Evolutionary conservation across 176 grass and related monocot species (phyloP).

Genomic region (Miscanthus lutarioriparius): DNA sequence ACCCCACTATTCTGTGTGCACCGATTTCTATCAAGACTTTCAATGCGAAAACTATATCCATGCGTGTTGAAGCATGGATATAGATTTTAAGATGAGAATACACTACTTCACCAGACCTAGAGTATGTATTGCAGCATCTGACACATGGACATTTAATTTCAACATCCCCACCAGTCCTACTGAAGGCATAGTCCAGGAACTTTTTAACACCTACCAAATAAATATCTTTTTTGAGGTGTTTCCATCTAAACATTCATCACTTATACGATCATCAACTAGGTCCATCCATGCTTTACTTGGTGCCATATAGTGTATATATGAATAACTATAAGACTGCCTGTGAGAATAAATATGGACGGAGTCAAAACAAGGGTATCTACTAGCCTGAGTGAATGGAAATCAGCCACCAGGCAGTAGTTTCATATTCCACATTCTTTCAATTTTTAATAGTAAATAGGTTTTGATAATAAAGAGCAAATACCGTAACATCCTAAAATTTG

Average conservation of each 20-base stretch:
- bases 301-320: neutral
- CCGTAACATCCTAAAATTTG: too few relatives aligned
- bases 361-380: neutral
- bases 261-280: neutral
- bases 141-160: slow-evolving; percentile 1
- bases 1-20: too few relatives aligned
- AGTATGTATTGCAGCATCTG: slow-evolving; percentile 30
- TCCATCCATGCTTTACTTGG: neutral
- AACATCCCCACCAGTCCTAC: neutral
- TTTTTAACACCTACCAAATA: neutral
- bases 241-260: neutral
- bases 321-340: neutral
- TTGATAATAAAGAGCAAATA: too few relatives aligned
- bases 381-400: neutral
- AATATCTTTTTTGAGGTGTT: neutral
- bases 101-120: neutral
- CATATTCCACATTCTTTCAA: too few relatives aligned
- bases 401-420: neutral
- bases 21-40: too few relatives aligned
- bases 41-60: too few relatives aligned
- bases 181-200: slow-evolving; percentile 16
- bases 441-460: too few relatives aligned
- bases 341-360: neutral
- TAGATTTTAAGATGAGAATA: slow-evolving; percentile 6
- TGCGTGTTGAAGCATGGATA: too few relatives aligned